Evolutionary conservation across 2,329 filamentous ascomycete species (phyloP), one percentile per base, ranked within the genome.

Genomic region (Nigrospora oryzae): DNA sequence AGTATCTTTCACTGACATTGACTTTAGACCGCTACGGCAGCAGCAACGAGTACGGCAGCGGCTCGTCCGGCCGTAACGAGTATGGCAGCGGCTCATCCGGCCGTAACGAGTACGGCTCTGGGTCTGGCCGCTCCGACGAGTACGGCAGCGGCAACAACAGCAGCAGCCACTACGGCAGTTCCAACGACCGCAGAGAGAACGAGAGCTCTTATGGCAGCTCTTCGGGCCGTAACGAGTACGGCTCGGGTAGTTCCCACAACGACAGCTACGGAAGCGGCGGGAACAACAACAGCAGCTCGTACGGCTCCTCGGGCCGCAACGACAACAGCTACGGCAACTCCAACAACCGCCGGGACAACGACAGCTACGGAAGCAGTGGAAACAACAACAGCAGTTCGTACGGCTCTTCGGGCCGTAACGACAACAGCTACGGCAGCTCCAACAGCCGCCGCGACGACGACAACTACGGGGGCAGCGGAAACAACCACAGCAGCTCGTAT

Each of bases 401-500:
- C 5, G 38, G 38, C 23, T 28, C 23, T 7, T 28, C 23, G 23
- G 23, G 23, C 23, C 38, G 39, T 11, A 31, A 33, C 4, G 13
- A 41, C 39, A 34, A 41, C 39, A 33, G 31, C 12, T 41, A 41
- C 16, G 34, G 34, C 34, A 28, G 23, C 23, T 7, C 5, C 23
- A 7, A 7, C 34, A 36, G n/a, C 5, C 38, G 39, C 10, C 39
- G 30, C 2, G 13, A 41, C 39, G 23, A 41, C 31, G 31, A 41
- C 39, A 33, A 16, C 12, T 41, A 41, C 16, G 34, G 34, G 2
- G 10, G 23, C 23, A 10, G 23, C 34, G 11, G 11, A 2, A 44
- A 39, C 42, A 37, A 44, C 36, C 39, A 40, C 43, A 39, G 12
- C 36, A 40, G 36, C 31, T 45, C 36, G 1, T 40, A 40, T 31